phyloP scores from a whole-genome alignment of 768 basidiomycete species.

The Hydnomerulius pinastri region DNA sequence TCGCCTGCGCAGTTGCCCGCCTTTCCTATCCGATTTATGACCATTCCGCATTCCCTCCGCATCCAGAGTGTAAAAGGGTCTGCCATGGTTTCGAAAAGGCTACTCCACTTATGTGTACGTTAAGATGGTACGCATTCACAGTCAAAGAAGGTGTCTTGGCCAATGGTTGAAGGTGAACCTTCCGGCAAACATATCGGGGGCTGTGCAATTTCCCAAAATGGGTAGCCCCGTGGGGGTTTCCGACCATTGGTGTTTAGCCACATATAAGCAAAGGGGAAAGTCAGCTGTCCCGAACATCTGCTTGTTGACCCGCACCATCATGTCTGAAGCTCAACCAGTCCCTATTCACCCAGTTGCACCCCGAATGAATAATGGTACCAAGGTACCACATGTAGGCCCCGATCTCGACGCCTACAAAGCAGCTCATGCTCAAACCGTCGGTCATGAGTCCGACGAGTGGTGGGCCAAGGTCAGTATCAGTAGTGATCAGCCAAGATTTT shows the following conservation, averaged over 20 bases:
- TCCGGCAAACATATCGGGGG: constrained; percentile 11
- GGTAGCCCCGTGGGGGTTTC: constrained; percentile 7
- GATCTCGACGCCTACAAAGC: constrained; percentile 71
- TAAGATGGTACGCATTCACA: not conserved
- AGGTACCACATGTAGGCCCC: constrained; percentile 79
- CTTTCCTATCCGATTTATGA: not conserved
- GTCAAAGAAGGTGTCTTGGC: too few relatives aligned
- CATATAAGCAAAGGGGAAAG: constrained; percentile 16
- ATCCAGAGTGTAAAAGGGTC: not conserved
- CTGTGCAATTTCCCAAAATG: constrained; percentile 20
- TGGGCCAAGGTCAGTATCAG: constrained; percentile 70
- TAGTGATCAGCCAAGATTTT: not conserved
- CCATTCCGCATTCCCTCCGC: constrained; percentile 29
- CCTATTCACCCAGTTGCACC: constrained; percentile 74
- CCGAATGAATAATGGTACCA: constrained; percentile 62
- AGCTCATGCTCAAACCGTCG: constrained; percentile 72
- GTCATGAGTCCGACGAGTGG: constrained; percentile 79
- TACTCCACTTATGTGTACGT: not conserved
- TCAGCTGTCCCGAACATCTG: constrained; percentile 1
- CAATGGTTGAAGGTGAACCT: too few relatives aligned
- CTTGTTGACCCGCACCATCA: constrained; percentile 24
- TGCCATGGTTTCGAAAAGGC: not conserved
- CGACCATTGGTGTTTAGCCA: not conserved
- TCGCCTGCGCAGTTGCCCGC: not conserved
- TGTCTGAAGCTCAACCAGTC: constrained; percentile 41